Evolutionary conservation across 1,139 yeast genomes (phyloP), one percentile per base, ranked within the genome.

Genomic region (Magnusiomyces clavatus): DNA sequence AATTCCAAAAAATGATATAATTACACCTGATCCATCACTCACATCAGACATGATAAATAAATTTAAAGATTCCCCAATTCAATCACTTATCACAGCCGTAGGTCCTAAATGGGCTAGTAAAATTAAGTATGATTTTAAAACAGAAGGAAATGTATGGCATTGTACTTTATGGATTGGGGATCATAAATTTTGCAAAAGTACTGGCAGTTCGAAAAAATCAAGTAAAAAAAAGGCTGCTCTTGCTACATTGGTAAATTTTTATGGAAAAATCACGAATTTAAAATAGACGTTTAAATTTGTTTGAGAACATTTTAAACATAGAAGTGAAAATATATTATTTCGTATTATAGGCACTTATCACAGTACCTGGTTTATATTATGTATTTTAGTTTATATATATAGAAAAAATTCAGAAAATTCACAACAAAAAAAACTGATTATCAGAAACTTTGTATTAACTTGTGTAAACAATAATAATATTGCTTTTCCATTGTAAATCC

Each of bases 211-310:
- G 2, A 40, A 43, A 41, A 53, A 48, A n/a, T 44, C 50, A 5
- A 50, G 53, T 3, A 49, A 50, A 34, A 53, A 53, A 36, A 43
- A 53, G 6, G 53, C 53, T 12, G 48, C 56, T 4, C 49, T 42
- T 29, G 43, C 39, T 36, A 46, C 56, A 2, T 20, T 53, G 34
- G 16, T 51, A 16, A n/a, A 43, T 20, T 43, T 43, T 34, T 34
- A 48, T 39, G 17, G 24, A 1, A 19, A 13, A 16, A 36, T 53
- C 29, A 24, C 45, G 3, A 12, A 37, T 10, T 8, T 24, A 24
- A 24, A 24, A 5, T 8, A 24, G n/a, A n/a, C n/a, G n/a, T n/a
- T n/a, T n/a, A n/a, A n/a, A n/a, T n/a, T n/a, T n/a, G n/a, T n/a
- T n/a, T n/a, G n/a, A n/a, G n/a, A n/a, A n/a, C n/a, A n/a, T n/a